Evolutionary conservation across 2,329 filamentous ascomycete genomes (phyloP), one percentile per base, ranked within the genome.

Genomic region (Neofusicoccum umdonicola): DNA sequence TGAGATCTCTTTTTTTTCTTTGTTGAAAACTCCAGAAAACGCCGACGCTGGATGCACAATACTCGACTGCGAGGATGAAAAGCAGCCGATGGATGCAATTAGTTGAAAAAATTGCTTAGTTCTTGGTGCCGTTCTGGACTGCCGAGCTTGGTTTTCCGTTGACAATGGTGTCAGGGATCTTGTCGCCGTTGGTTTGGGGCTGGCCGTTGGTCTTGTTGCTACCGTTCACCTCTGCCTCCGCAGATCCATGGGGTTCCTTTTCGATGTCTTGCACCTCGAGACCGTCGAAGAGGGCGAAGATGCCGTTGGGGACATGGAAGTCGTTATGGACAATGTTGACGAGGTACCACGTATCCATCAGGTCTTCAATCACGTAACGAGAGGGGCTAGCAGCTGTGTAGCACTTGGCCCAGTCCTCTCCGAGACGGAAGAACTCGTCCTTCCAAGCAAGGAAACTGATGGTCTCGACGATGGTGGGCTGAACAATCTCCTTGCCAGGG

Each of bases 261-360:
- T 91, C 85, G 57, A 93, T 79, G 67, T 88, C 85, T 51, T 86
- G 79, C n/a, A 91, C 87, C 66, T 85, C 77, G 3, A 99, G 83
- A 27, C 87, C 92, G 15, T 93, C 86, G 75, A 99, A 95, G 31
- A 98, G 83, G 51, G 90, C 86, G 76, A 97, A 98, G 70, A 99
- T 90, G 63, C 88, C 89, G 61, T 87, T 84, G 63, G 87, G 87
- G 71, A 92, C 85, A 76, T 96, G 92, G 88, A 99, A 99, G 77
- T 99, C 93, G 74, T 99, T 99, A 82, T 99, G 93, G 34, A 99
- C 92, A 71, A 99, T 97, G 75, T 99, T 99, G 70, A 99, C 86
- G 65, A 99, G 83, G 74, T 93, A 94, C 93, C 94, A 99, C 61
- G 88, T 88, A 66, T 94, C 88, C 87, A 97, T 95, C 67, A 98